These are phyloP conservation scores for Leccinellum albellum DNA, from an alignment of 768 basidiomycete genomes.

Conservation along the genomic window DNA sequence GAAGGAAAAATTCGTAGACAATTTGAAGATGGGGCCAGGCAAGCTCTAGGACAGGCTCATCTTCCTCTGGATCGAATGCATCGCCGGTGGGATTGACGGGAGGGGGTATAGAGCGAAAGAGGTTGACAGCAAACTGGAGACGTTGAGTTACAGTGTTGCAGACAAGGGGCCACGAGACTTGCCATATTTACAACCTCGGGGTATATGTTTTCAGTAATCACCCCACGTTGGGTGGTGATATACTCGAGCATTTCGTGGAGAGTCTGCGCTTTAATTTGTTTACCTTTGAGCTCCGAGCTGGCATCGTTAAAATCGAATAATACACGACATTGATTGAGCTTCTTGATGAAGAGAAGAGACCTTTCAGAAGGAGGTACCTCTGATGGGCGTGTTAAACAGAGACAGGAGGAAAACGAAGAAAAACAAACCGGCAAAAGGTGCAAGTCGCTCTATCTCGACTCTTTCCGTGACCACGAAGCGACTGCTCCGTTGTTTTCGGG, in stretches of 20 bases:
- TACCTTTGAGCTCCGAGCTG: constrained; percentile 90
- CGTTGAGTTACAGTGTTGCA: constrained; percentile 3
- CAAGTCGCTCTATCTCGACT: constrained; percentile 92
- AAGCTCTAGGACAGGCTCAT: constrained; percentile 96
- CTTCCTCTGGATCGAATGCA: constrained; percentile 99
- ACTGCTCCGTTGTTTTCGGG: constrained; percentile 95
- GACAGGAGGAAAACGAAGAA: constrained; percentile 8
- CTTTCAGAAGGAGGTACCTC: constrained; percentile 89
- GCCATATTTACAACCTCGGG: constrained; percentile 99
- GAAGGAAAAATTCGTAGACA: constrained; percentile 99
- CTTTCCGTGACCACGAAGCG: constrained; percentile 94
- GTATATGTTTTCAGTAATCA: constrained; percentile 96
- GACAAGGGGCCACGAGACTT: constrained; percentile 25
- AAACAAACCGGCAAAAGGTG: constrained; percentile 73
- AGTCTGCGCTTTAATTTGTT: constrained; percentile 98
- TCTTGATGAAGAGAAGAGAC: constrained; percentile 87
- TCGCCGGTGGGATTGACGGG: constrained; percentile 98
- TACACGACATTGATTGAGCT: constrained; percentile 93
- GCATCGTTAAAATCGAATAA: constrained; percentile 99
- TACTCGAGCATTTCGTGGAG: constrained; percentile 99
- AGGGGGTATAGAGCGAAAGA: constrained; percentile 99
- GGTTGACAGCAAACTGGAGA: constrained; percentile 88
- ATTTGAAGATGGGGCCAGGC: constrained; percentile 99
- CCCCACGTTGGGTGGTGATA: constrained; percentile 92
- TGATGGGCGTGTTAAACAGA: constrained; percentile 29